These are phyloP conservation scores for Skeletonema marinoi DNA, from an alignment of 108 stramenopile species.

Conservation along the genomic window DNA sequence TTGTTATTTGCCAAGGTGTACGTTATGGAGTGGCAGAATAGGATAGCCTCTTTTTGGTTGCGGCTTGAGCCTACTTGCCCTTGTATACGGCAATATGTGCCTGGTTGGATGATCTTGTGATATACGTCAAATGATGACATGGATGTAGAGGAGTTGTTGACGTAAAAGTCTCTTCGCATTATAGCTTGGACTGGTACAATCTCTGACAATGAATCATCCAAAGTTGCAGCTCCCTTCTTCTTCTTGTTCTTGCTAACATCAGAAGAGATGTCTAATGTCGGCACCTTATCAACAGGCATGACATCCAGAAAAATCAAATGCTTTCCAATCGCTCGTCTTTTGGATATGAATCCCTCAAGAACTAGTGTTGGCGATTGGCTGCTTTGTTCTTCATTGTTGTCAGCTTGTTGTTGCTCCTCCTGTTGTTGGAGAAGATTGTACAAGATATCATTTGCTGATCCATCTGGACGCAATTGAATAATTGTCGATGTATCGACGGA, in stretches of 20 bases:
- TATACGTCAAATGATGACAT: conserved; percentile 29
- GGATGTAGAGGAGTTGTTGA: not conserved
- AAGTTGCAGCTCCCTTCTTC: not conserved
- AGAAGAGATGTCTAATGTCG: conserved; percentile 1
- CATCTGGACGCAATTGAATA: conserved; percentile 9
- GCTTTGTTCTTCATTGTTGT: not conserved
- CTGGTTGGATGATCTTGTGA: conserved; percentile 45
- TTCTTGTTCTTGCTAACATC: not conserved
- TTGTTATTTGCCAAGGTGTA: conserved; percentile 36
- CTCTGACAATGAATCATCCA: conserved; percentile 3
- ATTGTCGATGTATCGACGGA: not conserved
- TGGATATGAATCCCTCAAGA: conserved; percentile 27
- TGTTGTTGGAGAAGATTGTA: conserved; percentile 5
- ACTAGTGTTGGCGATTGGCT: conserved; percentile 1
- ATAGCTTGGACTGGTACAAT: conserved; percentile 34
- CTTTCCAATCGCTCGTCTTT: conserved; percentile 18
- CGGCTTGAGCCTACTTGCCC: conserved; percentile 41
- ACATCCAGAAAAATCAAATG: conserved; percentile 34
- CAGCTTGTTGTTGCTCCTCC: not conserved
- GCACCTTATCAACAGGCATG: conserved; percentile 6
- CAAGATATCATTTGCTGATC: conserved; percentile 18
- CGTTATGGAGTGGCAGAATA: conserved; percentile 15
- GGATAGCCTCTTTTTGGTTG: conserved; percentile 15
- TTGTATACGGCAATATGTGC: conserved; percentile 18
- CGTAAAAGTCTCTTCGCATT: conserved; percentile 35